Base-by-base conservation (phyloP, 139 green algal genomes). In the Chlorella sorokiniana region DNA sequence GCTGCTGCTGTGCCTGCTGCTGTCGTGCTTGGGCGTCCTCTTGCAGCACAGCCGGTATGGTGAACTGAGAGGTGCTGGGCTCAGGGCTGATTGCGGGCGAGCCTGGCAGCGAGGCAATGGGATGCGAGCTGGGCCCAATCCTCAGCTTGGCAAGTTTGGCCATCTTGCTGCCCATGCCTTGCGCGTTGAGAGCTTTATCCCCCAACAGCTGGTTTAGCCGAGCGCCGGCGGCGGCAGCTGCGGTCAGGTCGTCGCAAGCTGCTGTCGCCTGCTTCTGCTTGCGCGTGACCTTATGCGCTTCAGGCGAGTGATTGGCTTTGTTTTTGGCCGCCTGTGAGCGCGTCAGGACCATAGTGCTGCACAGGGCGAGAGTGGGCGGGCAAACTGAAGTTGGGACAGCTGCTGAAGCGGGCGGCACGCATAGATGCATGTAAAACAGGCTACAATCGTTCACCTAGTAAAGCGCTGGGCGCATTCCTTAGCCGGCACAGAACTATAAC, bases 301-400 rank as follows among this genome's bases (percentile, higher is more conserved):
- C 59, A 4, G 70, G 69, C 9, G 69, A 56, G 41, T 62, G 40
- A 3, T 22, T 48, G 51, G 59, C 78, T 69, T 81, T 83, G 2
- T 82, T 68, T 23, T 86, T 81, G 31, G 62, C 75, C 22, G 75
- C 44, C 48, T 82, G 76, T 3, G 31, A 20, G 22, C 76, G 62
- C 11, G 76, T 82, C 76, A 52, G 35, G 33, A 82, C 76, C 76
- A 82, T 82, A 1, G 35, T 74, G 48, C 73, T 79, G 73, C 54
- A 33, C 16, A 48, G 68, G 25, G 29, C 16, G n/a, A 38, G 25
- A 41, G 44, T 27, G 20, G 20, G 37, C 6, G 37, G 35, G 31
- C 10, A 40, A n/a, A 16, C 14, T 7, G 7, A n/a, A 48, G 38
- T 22, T 31, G 37, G 10, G 18, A 16, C 37, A 27, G 10, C 10